phyloP scores from a whole-genome alignment of 208 protist genomes.

The Eutreptiella sp. region DNA sequence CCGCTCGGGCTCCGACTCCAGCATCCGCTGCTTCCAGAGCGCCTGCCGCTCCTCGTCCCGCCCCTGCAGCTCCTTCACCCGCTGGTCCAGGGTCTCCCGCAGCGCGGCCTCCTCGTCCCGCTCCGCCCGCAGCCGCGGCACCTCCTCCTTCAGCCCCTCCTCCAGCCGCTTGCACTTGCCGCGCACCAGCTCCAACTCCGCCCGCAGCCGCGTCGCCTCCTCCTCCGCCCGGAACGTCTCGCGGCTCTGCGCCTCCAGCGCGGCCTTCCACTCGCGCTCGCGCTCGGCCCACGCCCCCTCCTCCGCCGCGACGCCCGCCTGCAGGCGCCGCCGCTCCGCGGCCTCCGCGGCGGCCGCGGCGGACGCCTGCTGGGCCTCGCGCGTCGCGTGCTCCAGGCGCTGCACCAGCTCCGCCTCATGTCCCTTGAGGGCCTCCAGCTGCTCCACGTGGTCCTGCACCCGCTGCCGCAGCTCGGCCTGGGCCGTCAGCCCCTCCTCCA shows the following conservation, averaged over 20 bases:
- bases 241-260: constrained; percentile 42
- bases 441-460: constrained; percentile 4
- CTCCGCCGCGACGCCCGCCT: constrained; percentile 28
- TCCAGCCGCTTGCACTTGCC: constrained; percentile 41
- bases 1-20: constrained; percentile 32
- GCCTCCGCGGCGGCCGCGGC: constrained; percentile 38
- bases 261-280: constrained; percentile 45
- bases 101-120: constrained; percentile 48
- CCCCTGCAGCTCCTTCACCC: constrained; percentile 43
- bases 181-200: constrained; percentile 39
- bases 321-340: constrained; percentile 31
- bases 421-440: constrained; percentile 30
- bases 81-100: constrained; percentile 42
- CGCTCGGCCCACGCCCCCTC: constrained; percentile 16
- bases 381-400: constrained; percentile 46
- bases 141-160: constrained; percentile 40
- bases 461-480: constrained; percentile 9
- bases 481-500: constrained; percentile 2
- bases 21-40: constrained; percentile 47
- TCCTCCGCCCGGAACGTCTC: constrained; percentile 46
- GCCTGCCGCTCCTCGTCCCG: constrained; percentile 48
- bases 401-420: too few species aligned
- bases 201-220: constrained; percentile 44
- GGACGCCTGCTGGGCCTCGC: constrained; percentile 39
- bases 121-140: constrained; percentile 38